These are phyloP conservation scores for Suillus americanus DNA, from an alignment of 768 basidiomycete genomes.

Conservation along the genomic window DNA sequence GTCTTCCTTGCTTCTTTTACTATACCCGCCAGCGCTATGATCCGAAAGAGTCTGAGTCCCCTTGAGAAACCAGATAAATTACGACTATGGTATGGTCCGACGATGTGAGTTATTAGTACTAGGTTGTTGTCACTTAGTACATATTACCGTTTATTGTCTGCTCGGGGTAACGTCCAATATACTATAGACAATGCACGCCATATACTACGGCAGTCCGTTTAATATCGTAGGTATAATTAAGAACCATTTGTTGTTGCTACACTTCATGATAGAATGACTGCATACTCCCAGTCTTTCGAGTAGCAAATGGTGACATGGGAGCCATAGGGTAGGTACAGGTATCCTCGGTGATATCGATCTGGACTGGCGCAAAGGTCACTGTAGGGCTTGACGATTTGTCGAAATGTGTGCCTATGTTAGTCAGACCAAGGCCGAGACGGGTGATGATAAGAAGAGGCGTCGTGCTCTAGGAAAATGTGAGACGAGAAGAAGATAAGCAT, in stretches of 20 bases:
- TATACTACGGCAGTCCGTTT: background rate
- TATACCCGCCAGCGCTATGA: background rate
- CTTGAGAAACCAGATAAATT: background rate
- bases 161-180: background rate
- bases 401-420: slow-evolving; percentile 2
- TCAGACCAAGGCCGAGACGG: slow-evolving; percentile 17
- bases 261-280: background rate
- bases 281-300: background rate
- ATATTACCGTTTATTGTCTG: background rate
- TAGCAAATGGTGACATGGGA: background rate
- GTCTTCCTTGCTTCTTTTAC: too few species aligned
- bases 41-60: background rate
- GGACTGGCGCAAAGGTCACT: slow-evolving; percentile 5
- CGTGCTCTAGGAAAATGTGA: slow-evolving; percentile 10
- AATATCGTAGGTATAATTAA: background rate
- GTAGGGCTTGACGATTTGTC: background rate
- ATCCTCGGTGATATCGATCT: background rate
- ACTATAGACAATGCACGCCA: background rate
- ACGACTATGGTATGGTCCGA: background rate
- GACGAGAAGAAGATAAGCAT: slow-evolving; percentile 1
- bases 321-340: background rate
- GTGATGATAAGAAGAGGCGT: slow-evolving; percentile 19
- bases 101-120: background rate
- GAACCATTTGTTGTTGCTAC: background rate
- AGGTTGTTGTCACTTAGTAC: too few species aligned